These are phyloP conservation scores for Penicillium chermesinum DNA, from an alignment of 495 filamentous ascomycete genomes.

Conservation along the genomic window DNA sequence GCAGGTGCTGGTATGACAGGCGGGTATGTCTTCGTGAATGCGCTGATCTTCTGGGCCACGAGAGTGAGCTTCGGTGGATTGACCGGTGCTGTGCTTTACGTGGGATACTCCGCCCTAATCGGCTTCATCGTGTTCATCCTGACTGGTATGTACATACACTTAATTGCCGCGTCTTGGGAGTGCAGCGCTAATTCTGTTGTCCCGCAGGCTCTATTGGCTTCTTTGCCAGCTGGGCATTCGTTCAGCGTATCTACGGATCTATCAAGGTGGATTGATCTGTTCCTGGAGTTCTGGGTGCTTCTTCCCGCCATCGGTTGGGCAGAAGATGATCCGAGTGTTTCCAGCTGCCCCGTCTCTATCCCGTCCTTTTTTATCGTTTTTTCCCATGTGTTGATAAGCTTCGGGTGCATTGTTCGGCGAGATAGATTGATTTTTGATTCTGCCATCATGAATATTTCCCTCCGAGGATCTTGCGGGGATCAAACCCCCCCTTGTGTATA, in stretches of 20 bases:
- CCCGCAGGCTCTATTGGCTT: slow-evolving; percentile 85
- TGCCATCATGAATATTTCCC: slow-evolving; percentile 1
- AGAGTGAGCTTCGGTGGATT: slow-evolving; percentile 79
- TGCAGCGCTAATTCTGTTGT: slow-evolving; percentile 13
- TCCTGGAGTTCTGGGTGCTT: no score
- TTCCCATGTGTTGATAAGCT: slow-evolving; percentile 4
- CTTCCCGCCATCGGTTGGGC: no score
- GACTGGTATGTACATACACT: slow-evolving; percentile 61
- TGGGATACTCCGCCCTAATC: slow-evolving; percentile 86
- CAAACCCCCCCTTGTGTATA: not conserved
- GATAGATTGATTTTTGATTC: slow-evolving; percentile 7
- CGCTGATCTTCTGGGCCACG: slow-evolving; percentile 80
- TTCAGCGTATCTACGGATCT: slow-evolving; percentile 85
- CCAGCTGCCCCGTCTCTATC: no score
- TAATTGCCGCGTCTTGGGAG: slow-evolving; percentile 6
- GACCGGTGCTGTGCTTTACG: slow-evolving; percentile 81
- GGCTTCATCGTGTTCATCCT: slow-evolving; percentile 89
- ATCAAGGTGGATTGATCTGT: slow-evolving; percentile 84
- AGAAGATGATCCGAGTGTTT: no score
- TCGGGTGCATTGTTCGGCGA: slow-evolving; percentile 10
- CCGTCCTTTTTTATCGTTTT: not conserved
- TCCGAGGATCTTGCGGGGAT: not conserved
- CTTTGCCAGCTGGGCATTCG: slow-evolving; percentile 90
- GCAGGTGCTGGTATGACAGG: slow-evolving; percentile 81
- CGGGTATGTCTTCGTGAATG: slow-evolving; percentile 83